phyloP scores from a whole-genome alignment of 176 grass and related monocot species.

The Aegilops tauschii region DNA sequence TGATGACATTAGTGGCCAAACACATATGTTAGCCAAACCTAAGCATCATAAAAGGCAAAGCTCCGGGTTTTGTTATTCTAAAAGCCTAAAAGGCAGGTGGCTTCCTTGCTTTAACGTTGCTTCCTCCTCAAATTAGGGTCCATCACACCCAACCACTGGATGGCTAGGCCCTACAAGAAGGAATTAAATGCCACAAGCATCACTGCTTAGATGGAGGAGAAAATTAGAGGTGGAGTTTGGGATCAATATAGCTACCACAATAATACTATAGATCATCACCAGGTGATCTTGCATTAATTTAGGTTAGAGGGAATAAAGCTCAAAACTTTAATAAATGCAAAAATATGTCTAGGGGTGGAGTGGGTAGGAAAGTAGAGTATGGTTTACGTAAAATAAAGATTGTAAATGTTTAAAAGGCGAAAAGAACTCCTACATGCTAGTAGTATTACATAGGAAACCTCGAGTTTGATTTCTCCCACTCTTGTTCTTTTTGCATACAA shows the following conservation, averaged over 20 bases:
- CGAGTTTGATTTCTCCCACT: not conserved
- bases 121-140: slow-evolving; percentile 35
- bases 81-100: slow-evolving; percentile 9
- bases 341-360: not conserved
- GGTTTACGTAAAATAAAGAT: not conserved
- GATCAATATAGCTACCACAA: slow-evolving; percentile 8
- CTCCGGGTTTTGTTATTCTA: slow-evolving; percentile 31
- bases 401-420: not conserved
- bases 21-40: slow-evolving; percentile 25
- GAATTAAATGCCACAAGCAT: not conserved
- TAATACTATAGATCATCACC: not conserved
- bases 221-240: not conserved
- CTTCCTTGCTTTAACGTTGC: slow-evolving; percentile 35
- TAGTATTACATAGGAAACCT: not conserved
- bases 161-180: not conserved
- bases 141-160: slow-evolving; percentile 25
- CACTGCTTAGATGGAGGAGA: slow-evolving; percentile 13
- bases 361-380: not conserved
- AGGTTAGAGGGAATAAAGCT: slow-evolving; percentile 33
- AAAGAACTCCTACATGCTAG: not conserved
- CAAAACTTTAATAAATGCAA: not conserved
- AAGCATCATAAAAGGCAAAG: slow-evolving; percentile 36
- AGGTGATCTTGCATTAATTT: not conserved
- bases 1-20: not conserved
- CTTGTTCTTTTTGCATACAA: not conserved